These are phyloP conservation scores for Mitragyna speciosa DNA, from an alignment of 257 asterid genomes.

Conservation along the genomic window DNA sequence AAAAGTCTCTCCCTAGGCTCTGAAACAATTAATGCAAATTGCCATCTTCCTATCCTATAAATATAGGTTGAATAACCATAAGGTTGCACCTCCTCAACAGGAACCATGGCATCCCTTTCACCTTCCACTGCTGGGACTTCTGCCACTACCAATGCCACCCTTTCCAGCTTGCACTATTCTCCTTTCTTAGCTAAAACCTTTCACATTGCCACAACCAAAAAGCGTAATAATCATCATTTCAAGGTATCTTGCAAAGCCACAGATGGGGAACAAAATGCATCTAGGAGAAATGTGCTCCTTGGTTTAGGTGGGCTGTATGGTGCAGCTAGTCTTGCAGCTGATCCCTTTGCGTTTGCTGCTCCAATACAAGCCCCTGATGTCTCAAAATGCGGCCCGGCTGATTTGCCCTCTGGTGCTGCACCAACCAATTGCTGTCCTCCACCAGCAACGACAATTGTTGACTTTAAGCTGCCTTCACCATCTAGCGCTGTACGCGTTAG, in stretches of 20 bases:
- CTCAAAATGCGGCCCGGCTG: slow-evolving; percentile 72
- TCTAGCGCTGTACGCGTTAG: slow-evolving; percentile 45
- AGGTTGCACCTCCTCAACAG: not conserved
- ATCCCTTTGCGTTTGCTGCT: slow-evolving; percentile 55
- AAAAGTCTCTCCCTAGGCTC: not conserved
- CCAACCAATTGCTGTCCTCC: slow-evolving; percentile 85
- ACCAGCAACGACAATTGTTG: slow-evolving; percentile 27
- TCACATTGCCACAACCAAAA: slow-evolving; percentile 19
- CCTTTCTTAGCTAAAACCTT: slow-evolving; percentile 29
- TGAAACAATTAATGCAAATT: not conserved
- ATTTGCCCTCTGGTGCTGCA: slow-evolving; percentile 56
- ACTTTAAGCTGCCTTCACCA: slow-evolving; percentile 50
- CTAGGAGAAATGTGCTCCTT: slow-evolving; percentile 54
- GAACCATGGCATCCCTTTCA: slow-evolving; percentile 51
- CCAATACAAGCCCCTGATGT: slow-evolving; percentile 65
- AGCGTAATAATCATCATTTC: slow-evolving; percentile 15
- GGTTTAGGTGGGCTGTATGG: slow-evolving; percentile 80
- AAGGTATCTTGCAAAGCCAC: slow-evolving; percentile 52
- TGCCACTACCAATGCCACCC: slow-evolving; percentile 22
- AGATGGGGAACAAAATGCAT: slow-evolving; percentile 18
- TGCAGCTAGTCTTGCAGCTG: slow-evolving; percentile 46
- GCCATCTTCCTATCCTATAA: not conserved
- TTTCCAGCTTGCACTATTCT: slow-evolving; percentile 21
- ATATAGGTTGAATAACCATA: not conserved
- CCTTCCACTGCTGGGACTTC: slow-evolving; percentile 23